Percentiles rank a stretch among this genome's conserved stretches.
These are phyloP conservation scores for Diutina mesorugosa DNA, from an alignment of 1,139 yeast genomes.

Conservation along the genomic window DNA sequence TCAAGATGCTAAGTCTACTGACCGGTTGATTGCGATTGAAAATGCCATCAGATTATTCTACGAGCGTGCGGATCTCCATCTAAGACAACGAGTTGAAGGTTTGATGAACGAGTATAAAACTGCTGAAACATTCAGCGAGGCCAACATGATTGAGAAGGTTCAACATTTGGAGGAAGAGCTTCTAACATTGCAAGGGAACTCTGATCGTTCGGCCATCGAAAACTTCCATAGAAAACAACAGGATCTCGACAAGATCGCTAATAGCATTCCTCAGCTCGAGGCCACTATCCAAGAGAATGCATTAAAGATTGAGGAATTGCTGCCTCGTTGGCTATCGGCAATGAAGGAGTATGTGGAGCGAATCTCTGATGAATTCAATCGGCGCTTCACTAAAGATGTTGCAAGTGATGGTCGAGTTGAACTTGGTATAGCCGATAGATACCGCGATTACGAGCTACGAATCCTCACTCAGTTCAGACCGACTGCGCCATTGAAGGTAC, in stretches of 20 bases:
- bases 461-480: constrained; percentile 81
- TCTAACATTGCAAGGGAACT: constrained; percentile 20
- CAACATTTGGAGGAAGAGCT: constrained; percentile 25
- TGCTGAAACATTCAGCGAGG: constrained; percentile 28
- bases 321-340: constrained; percentile 44
- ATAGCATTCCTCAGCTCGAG: constrained; percentile 21
- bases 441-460: constrained; percentile 70
- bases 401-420: constrained; percentile 80
- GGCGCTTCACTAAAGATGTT: constrained; percentile 47
- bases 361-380: constrained; percentile 52
- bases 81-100: constrained; percentile 25
- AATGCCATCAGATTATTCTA: constrained; percentile 10
- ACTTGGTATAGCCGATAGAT: constrained; percentile 40
- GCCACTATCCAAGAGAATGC: constrained; percentile 15
- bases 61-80: constrained; percentile 25
- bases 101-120: constrained; percentile 32
- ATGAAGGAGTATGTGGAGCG: constrained; percentile 34
- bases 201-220: constrained; percentile 25
- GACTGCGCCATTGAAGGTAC: constrained; percentile 35
- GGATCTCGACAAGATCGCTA: constrained; percentile 18
- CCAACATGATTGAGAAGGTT: constrained; percentile 17
- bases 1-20: constrained; percentile 29
- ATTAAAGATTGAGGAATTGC: constrained; percentile 24
- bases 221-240: constrained; percentile 17
- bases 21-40: constrained; percentile 29